Percentiles rank a stretch among this genome's conserved stretches.
Conservation (phyloP, 2,329 filamentous ascomycete species). For the Fusarium coffeatum region DNA sequence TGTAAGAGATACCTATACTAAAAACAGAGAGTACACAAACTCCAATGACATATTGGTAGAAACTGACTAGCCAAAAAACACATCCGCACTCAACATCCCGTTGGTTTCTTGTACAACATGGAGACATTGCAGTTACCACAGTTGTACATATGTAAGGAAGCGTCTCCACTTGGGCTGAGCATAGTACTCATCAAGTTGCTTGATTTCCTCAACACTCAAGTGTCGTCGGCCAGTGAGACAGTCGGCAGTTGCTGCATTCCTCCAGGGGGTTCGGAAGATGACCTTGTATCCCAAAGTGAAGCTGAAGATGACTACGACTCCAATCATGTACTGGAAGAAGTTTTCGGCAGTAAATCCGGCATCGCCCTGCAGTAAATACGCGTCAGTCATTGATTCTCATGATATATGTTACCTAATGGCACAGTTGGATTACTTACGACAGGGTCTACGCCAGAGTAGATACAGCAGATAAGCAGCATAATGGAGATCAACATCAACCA, state of each 20-base stretch:
- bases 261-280: slow-evolving; percentile 34
- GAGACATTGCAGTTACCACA: slow-evolving; percentile 20
- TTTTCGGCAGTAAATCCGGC: slow-evolving; percentile 30
- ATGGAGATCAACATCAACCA: slow-evolving; percentile 25
- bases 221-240: slow-evolving; percentile 29
- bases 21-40: not conserved
- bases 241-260: slow-evolving; percentile 34
- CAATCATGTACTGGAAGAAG: slow-evolving; percentile 37
- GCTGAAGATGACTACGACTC: slow-evolving; percentile 34
- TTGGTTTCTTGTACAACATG: not conserved
- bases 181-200: slow-evolving; percentile 36
- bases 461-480: slow-evolving; percentile 23
- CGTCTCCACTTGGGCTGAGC: slow-evolving; percentile 32
- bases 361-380: not conserved
- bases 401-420: not conserved
- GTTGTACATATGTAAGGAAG: slow-evolving; percentile 36
- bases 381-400: not conserved
- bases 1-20: not conserved
- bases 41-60: not conserved
- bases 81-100: not conserved
- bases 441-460: slow-evolving; percentile 14
- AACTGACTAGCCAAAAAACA: not conserved
- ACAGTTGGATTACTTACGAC: slow-evolving; percentile 8
- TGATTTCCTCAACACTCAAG: slow-evolving; percentile 29
- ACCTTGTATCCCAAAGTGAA: slow-evolving; percentile 38